Base-by-base conservation (phyloP, 805 yeast species). In the Starmerella stellata region DNA sequence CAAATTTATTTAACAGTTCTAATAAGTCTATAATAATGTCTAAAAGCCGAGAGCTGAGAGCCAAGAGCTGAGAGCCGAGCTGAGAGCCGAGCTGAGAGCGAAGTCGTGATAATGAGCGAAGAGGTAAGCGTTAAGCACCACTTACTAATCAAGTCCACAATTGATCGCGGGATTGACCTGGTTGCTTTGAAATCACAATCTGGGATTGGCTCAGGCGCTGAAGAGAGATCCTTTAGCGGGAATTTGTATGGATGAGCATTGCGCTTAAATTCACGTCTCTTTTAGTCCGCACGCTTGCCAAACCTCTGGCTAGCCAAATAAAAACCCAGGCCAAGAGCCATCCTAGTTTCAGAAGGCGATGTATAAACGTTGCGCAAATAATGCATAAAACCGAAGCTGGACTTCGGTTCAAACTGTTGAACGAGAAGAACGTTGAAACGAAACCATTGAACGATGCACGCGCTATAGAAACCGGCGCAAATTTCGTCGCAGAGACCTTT, bases 381-480 rank as follows among this genome's bases (percentile, higher is more conserved):
- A 54, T 80, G 21, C 92, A 81, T 51, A 63, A 63, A 32, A 62
- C 78, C 4, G 93, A 81, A 50, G 63, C 73, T 36, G 60, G 58
- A 24, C 58, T 81, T 41, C 66, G 85, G 37, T 65, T 70, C 68
- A 63, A 68, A 29, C 62, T 79, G 32, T 53, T 72, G 44, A 78
- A 78, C 16, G 44, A 44, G 24, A 60, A 60, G 39, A 61, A 65
- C 23, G 52, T 68, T 35, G 69, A 68, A 48, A 68, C 80, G 7
- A 66, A 92, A 35, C 93, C 93, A 0, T 65, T 81, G 53, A 80
- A 79, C 53, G 93, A 80, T 47, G 70, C 73, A 11, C 75, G 72
- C 51, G 93, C 94, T 28, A 69, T 82, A 32, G 90, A 81, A 42
- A 72, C 66, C 42, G 93, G 93, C 1, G 90, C 93, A 33, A 76